phyloP scores from a whole-genome alignment of 2,329 filamentous ascomycete genomes.

The Nemania sp. region DNA sequence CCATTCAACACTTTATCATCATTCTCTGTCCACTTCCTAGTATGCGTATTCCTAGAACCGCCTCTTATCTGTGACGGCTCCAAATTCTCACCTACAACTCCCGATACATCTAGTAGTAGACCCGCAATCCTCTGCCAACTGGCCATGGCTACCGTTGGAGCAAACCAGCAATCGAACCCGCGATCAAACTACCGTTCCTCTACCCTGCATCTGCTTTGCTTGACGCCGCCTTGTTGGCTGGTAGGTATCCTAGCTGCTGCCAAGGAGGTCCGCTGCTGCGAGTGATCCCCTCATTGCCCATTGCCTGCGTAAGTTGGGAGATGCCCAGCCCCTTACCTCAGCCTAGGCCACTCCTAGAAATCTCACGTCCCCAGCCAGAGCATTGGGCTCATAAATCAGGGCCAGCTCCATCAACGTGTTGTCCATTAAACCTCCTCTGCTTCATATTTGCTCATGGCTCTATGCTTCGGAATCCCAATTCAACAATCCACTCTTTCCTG shows the following conservation, averaged over 20 bases:
- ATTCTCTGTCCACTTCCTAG: no score
- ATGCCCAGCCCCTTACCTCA: neutral
- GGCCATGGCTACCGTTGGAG: no score
- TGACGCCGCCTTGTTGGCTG: no score
- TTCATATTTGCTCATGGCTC: no score
- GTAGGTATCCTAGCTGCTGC: no score
- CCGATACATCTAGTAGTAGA: neutral
- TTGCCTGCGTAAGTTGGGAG: constrained; percentile 16
- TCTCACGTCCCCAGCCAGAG: no score
- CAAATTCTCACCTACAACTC: no score
- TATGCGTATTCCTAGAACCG: no score
- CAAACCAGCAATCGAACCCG: neutral
- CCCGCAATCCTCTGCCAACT: neutral
- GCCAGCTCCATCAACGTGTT: neutral
- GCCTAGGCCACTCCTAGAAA: no score
- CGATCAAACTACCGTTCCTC: neutral
- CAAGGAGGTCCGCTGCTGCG: constrained; percentile 15
- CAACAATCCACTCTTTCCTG: neutral
- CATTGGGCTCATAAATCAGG: constrained; percentile 4
- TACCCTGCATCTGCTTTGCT: neutral
- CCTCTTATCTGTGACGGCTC: no score
- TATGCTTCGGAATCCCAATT: neutral
- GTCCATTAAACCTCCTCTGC: neutral
- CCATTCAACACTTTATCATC: no score
- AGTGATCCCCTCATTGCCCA: neutral